These are phyloP conservation scores for Populus deltoides DNA, from an alignment of 345 rosid species.

Conservation along the genomic window DNA sequence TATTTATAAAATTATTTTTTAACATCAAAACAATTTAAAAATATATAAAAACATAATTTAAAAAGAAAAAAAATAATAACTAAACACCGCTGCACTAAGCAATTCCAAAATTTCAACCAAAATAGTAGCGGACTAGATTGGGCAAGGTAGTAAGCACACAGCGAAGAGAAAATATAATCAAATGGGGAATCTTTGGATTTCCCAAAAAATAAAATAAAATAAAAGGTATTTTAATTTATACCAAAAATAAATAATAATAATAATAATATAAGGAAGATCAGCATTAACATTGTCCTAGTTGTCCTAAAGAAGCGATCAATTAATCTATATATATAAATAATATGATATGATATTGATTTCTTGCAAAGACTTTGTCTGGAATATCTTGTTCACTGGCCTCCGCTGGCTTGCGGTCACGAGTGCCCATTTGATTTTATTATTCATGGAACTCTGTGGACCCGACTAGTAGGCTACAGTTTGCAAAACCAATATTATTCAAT, in stretches of 20 bases:
- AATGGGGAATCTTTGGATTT: slow-evolving; percentile 11
- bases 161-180: slow-evolving; percentile 11
- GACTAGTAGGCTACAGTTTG: slow-evolving; percentile 6
- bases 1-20: no score
- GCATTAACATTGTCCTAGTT: neutral
- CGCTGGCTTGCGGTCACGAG: slow-evolving; percentile 23
- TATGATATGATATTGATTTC: slow-evolving; percentile 14
- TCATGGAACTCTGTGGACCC: slow-evolving; percentile 1
- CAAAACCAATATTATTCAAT: slow-evolving; percentile 19
- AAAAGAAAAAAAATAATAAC: no score
- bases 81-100: no score
- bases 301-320: slow-evolving; percentile 15
- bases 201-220: neutral
- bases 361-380: slow-evolving; percentile 38
- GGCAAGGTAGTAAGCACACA: no score
- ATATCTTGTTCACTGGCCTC: slow-evolving; percentile 38
- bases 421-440: slow-evolving; percentile 19
- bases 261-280: no score
- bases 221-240: neutral
- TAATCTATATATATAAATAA: slow-evolving; percentile 16
- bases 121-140: no score
- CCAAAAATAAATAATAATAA: no score
- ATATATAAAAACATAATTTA: no score
- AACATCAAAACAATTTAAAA: no score
- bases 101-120: no score